Conservation (phyloP, 2,329 filamentous ascomycete species). For the Trichoderma citrinoviride region DNA sequence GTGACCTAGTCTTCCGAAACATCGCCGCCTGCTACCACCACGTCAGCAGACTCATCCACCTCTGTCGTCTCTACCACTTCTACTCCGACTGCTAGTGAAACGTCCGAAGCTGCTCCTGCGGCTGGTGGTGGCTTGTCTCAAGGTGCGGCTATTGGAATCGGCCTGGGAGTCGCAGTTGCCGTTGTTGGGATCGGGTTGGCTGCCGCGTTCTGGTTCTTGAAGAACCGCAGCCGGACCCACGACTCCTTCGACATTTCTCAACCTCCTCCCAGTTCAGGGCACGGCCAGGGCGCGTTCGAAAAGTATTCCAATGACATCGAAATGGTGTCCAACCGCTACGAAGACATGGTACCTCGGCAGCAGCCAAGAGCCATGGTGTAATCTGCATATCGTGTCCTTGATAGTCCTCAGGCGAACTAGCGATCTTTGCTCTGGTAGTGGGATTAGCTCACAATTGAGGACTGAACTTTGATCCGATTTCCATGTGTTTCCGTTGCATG, state of each 20-base stretch:
- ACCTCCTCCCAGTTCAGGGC: constrained; percentile 45
- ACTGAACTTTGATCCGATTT: constrained; percentile 3
- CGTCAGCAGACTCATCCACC: not conserved
- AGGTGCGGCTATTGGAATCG: constrained; percentile 50
- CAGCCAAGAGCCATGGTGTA: constrained; percentile 47
- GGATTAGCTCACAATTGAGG: constrained; percentile 14
- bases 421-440: constrained; percentile 22
- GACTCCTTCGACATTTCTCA: constrained; percentile 48
- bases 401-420: not conserved
- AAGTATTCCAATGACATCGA: constrained; percentile 47
- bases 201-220: constrained; percentile 41
- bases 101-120: constrained; percentile 14
- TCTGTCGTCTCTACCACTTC: constrained; percentile 1
- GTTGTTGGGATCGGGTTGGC: constrained; percentile 41
- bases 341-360: constrained; percentile 55
- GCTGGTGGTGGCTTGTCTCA: constrained; percentile 37
- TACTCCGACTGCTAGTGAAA: constrained; percentile 18
- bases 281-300: constrained; percentile 36
- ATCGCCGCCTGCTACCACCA: not conserved
- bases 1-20: not conserved
- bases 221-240: constrained; percentile 29
- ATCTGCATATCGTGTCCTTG: constrained; percentile 10
- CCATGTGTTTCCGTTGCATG: constrained; percentile 10
- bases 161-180: constrained; percentile 45
- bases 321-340: constrained; percentile 52